Evolutionary conservation across 768 basidiomycete species (phyloP).

Genomic region (Strobilomyces confusus): DNA sequence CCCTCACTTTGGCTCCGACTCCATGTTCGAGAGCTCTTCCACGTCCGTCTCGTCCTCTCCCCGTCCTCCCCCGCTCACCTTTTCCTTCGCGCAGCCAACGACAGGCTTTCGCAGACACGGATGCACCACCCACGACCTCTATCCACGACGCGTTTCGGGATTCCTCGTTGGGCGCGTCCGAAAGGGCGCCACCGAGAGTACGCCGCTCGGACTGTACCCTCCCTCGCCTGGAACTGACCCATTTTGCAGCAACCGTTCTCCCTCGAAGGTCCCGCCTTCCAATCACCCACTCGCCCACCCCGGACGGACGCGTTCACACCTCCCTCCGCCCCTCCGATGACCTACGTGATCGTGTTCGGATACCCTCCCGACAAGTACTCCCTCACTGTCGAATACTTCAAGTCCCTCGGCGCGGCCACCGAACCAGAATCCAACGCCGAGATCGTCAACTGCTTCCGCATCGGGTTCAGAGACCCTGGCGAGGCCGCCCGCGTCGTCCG

Average conservation of each 20-base stretch:
- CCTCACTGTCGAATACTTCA: conserved; percentile 69
- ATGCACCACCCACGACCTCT: conserved; percentile 75
- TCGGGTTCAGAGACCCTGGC: conserved; percentile 66
- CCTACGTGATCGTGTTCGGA: conserved; percentile 81
- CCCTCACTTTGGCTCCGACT: conserved; percentile 77
- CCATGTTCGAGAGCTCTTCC: conserved; percentile 72
- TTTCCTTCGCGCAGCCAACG: conserved; percentile 41
- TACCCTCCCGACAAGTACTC: conserved; percentile 80
- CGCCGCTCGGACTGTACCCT: background rate
- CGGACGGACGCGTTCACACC: conserved; percentile 21
- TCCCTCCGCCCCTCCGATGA: conserved; percentile 37
- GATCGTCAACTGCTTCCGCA: conserved; percentile 75
- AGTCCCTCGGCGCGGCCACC: conserved; percentile 65
- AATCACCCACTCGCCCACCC: conserved; percentile 12
- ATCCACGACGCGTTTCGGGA: conserved; percentile 73
- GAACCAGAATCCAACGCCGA: conserved; percentile 65
- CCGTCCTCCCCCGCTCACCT: conserved; percentile 1
- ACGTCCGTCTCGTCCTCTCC: conserved; percentile 16
- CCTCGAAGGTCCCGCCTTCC: conserved; percentile 16
- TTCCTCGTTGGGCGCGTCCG: conserved; percentile 29
- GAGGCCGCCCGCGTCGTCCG: conserved; percentile 78
- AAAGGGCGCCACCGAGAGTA: conserved; percentile 21
- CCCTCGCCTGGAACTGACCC: background rate
- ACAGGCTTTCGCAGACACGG: conserved; percentile 65
- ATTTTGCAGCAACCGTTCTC: conserved; percentile 17